A percentile compares a stretch with the other conserved stretches of the same genome.
Evolutionary conservation across 2,329 filamentous ascomycete genomes (phyloP).

Genomic region (Arthrinium puccinioides): DNA sequence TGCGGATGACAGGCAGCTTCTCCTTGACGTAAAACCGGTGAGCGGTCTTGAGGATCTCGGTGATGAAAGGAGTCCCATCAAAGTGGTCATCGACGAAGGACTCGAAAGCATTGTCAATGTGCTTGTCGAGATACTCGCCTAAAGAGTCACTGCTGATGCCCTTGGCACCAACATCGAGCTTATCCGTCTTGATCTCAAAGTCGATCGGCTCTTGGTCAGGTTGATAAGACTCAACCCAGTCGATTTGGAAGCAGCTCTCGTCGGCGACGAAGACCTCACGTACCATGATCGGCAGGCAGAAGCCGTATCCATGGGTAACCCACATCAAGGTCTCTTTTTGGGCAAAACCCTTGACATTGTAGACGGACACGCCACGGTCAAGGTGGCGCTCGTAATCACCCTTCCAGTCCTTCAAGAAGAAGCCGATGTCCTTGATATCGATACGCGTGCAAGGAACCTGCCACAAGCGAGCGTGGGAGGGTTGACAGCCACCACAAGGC

Average conservation of each 20-base stretch:
- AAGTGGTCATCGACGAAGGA: slow-evolving; percentile 94
- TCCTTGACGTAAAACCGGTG: slow-evolving; percentile 90
- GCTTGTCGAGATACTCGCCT: slow-evolving; percentile 89
- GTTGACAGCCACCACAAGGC: slow-evolving; percentile 90
- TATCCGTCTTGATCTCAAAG: slow-evolving; percentile 82
- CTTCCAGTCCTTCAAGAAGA: slow-evolving; percentile 99
- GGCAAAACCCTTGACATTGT: slow-evolving; percentile 84
- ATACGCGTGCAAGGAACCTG: slow-evolving; percentile 96
- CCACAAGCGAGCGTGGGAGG: slow-evolving; percentile 91
- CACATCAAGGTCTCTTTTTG: slow-evolving; percentile 67
- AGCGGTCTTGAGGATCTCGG: slow-evolving; percentile 91
- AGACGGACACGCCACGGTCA: slow-evolving; percentile 78
- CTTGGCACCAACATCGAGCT: slow-evolving; percentile 81
- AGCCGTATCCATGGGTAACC: slow-evolving; percentile 94
- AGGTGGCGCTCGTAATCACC: slow-evolving; percentile 92
- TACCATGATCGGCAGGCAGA: slow-evolving; percentile 85
- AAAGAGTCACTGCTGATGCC: slow-evolving; percentile 75
- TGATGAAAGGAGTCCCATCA: slow-evolving; percentile 89
- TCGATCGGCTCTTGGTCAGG: slow-evolving; percentile 62
- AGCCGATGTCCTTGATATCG: slow-evolving; percentile 96
- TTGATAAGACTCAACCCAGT: slow-evolving; percentile 82
- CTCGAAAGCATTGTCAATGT: slow-evolving; percentile 88
- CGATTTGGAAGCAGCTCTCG: slow-evolving; percentile 84
- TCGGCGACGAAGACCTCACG: slow-evolving; percentile 90
- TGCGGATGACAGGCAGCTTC: slow-evolving; percentile 82